Evolutionary conservation across 1,284 basidiomycete genomes (phyloP).

Genomic region (Heterobasidion occidentale): DNA sequence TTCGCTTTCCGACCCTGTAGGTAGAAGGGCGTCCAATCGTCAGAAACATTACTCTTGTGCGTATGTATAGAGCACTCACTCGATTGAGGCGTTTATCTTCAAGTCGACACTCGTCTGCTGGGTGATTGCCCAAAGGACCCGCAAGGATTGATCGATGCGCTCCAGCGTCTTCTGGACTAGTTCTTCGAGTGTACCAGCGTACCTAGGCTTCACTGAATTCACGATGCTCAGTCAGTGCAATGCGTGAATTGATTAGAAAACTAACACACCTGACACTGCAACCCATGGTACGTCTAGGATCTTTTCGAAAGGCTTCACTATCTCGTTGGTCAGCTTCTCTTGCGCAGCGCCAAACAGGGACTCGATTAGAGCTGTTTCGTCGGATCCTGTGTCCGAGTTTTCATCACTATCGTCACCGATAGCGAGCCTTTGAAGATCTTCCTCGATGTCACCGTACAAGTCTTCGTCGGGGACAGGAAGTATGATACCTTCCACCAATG

Average conservation of each 20-base stretch:
- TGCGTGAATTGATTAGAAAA: background rate
- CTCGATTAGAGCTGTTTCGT: no score
- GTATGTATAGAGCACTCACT: background rate
- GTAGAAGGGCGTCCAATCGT: background rate
- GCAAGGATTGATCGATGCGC: background rate
- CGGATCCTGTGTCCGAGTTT: no score
- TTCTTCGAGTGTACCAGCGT: background rate
- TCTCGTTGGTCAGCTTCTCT: background rate
- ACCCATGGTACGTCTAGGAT: background rate
- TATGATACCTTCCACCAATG: background rate
- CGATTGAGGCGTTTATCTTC: background rate
- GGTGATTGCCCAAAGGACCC: background rate
- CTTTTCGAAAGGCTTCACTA: background rate
- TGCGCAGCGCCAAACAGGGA: no score
- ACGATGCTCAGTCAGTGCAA: background rate
- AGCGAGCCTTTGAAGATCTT: background rate
- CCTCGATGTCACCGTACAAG: background rate
- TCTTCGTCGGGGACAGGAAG: background rate
- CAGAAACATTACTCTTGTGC: background rate
- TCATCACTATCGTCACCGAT: background rate
- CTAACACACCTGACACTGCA: background rate
- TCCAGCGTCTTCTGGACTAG: background rate
- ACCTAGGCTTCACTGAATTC: background rate
- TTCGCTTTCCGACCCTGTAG: background rate
- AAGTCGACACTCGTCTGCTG: background rate